These are phyloP conservation scores for Camelina laxa DNA, from an alignment of 345 rosid genomes.

Conservation along the genomic window DNA sequence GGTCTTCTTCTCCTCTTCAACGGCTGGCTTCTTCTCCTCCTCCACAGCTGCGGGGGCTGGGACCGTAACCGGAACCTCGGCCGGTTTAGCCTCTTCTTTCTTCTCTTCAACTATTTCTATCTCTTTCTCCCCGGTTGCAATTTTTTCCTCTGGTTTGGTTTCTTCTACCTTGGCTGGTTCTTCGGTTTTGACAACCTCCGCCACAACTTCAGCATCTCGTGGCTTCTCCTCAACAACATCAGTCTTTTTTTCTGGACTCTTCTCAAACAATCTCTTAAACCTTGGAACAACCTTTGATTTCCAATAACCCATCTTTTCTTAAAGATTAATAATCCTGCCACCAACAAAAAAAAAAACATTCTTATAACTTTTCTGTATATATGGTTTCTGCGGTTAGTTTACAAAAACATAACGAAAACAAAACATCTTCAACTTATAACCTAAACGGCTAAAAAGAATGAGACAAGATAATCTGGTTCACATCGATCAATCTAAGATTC, in stretches of 20 bases:
- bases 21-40: slow-evolving; percentile 35
- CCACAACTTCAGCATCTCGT: slow-evolving; percentile 44
- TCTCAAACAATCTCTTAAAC: slow-evolving; percentile 79
- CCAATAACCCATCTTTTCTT: slow-evolving; percentile 71
- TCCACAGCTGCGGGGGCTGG: not conserved
- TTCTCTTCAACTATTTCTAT: slow-evolving; percentile 55
- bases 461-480: slow-evolving; percentile 11
- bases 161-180: slow-evolving; percentile 41
- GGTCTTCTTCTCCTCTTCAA: slow-evolving; percentile 27
- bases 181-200: slow-evolving; percentile 32
- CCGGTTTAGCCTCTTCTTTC: slow-evolving; percentile 46
- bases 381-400: not conserved
- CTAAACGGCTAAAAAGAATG: not conserved
- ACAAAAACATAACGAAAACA: not conserved
- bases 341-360: not conserved
- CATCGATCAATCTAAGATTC: not conserved
- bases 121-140: slow-evolving; percentile 38
- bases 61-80: not conserved
- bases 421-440: not conserved
- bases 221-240: slow-evolving; percentile 65
- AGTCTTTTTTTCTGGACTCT: slow-evolving; percentile 58
- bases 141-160: slow-evolving; percentile 35
- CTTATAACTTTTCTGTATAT: not conserved
- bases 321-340: slow-evolving; percentile 2
- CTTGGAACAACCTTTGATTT: slow-evolving; percentile 77